These are phyloP conservation scores for Gracilaria vermiculophylla DNA, from an alignment of 23 red algal species.

Conservation along the genomic window DNA sequence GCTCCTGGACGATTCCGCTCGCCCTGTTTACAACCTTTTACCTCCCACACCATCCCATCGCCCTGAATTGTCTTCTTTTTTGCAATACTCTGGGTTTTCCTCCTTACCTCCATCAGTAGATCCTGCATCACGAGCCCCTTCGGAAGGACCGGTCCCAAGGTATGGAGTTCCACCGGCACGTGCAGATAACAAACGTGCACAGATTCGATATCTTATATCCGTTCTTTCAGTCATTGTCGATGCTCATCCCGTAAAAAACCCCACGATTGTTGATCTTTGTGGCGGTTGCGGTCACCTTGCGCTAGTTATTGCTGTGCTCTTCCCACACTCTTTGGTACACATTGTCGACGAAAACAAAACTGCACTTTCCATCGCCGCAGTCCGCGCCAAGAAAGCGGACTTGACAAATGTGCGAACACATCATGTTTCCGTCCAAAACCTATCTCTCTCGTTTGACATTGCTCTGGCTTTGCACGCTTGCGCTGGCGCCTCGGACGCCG, in stretches of 20 bases:
- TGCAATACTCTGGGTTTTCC: not conserved
- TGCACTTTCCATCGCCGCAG: slow-evolving; percentile 47
- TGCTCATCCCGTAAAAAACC: not conserved
- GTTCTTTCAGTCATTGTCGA: slow-evolving; percentile 3
- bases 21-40: not conserved
- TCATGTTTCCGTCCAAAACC: slow-evolving; percentile 3
- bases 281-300: slow-evolving; percentile 72
- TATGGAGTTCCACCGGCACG: slow-evolving; percentile 49
- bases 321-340: slow-evolving; percentile 24
- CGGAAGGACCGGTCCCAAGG: no score
- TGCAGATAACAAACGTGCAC: slow-evolving; percentile 27
- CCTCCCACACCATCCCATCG: not conserved
- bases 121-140: slow-evolving; percentile 22
- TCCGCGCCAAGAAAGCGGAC: slow-evolving; percentile 15
- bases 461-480: slow-evolving; percentile 72
- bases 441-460: slow-evolving; percentile 50
- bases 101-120: slow-evolving; percentile 22
- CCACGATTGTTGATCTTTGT: slow-evolving; percentile 61
- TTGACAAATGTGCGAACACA: slow-evolving; percentile 36
- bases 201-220: slow-evolving; percentile 19
- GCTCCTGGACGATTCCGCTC: not conserved
- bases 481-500: slow-evolving; percentile 60
- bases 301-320: slow-evolving; percentile 43
- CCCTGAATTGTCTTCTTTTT: not conserved
- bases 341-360: slow-evolving; percentile 36